These are phyloP conservation scores for Globisporangium perplexum DNA, from an alignment of 352 stramenopile species.

Conservation along the genomic window DNA sequence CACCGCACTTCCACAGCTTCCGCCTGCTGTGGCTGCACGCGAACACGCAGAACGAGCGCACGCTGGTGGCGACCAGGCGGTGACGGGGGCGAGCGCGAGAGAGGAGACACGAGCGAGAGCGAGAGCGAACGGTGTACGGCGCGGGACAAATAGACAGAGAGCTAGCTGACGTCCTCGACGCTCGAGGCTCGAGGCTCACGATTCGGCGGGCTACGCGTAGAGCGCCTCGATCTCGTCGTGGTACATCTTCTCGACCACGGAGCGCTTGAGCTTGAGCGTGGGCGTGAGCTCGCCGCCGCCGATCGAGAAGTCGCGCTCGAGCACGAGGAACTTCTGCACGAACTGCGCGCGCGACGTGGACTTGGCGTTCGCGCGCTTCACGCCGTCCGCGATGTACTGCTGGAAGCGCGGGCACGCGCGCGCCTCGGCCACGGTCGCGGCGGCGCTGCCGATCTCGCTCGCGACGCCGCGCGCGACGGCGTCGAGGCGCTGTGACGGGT, in stretches of 20 bases:
- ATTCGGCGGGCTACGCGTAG: constrained; percentile 33
- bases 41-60: constrained; percentile 43
- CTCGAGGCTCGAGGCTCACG: no score
- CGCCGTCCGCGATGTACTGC: constrained; percentile 67
- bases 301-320: constrained; percentile 84
- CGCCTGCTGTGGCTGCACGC: constrained; percentile 27
- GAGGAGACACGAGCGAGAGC: background rate
- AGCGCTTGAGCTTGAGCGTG: constrained; percentile 93
- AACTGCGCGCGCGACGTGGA: constrained; percentile 44
- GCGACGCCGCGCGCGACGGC: constrained; percentile 54
- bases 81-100: background rate
- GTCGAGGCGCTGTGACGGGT: constrained; percentile 68
- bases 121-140: background rate
- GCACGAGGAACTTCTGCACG: constrained; percentile 78
- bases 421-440: constrained; percentile 79
- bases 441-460: constrained; percentile 49
- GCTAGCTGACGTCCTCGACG: background rate
- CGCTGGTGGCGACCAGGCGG: constrained; percentile 22
- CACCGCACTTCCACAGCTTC: constrained; percentile 15
- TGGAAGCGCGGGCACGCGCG: constrained; percentile 60
- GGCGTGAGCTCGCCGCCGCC: constrained; percentile 87
- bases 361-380: constrained; percentile 55
- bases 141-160: background rate
- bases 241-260: constrained; percentile 87
- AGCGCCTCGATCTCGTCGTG: constrained; percentile 79